phyloP scores from a whole-genome alignment of 108 stramenopile species.

The Cyclostephanos tholiformis region DNA sequence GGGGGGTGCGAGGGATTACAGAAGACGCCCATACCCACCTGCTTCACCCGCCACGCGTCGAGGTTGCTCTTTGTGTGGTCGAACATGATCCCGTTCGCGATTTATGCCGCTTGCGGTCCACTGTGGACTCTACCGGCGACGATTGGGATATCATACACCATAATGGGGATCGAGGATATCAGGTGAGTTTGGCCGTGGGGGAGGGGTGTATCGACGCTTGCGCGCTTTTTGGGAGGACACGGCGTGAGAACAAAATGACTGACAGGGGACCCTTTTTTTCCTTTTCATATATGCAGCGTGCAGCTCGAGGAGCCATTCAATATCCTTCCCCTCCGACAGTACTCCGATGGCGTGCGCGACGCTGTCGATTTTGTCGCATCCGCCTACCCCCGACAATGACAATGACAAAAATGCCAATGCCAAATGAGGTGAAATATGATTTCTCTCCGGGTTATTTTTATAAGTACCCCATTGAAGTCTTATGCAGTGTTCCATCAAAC shows the following conservation, averaged over 20 bases:
- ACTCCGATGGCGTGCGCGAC: slow-evolving; percentile 46
- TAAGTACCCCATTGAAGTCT: not conserved
- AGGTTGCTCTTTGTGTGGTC: slow-evolving; percentile 52
- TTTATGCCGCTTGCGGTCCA: slow-evolving; percentile 51
- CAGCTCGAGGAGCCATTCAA: slow-evolving; percentile 63
- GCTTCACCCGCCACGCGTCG: slow-evolving; percentile 49
- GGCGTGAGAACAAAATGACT: not conserved
- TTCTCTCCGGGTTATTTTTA: not conserved
- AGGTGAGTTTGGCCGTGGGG: slow-evolving; percentile 20
- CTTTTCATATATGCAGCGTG: slow-evolving; percentile 13
- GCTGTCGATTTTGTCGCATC: slow-evolving; percentile 34
- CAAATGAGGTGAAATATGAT: not conserved
- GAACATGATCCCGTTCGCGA: slow-evolving; percentile 55
- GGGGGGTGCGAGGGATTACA: slow-evolving; percentile 50
- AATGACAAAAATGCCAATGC: not conserved
- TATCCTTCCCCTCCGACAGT: slow-evolving; percentile 57
- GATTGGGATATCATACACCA: slow-evolving; percentile 43
- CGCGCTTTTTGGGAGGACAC: not conserved
- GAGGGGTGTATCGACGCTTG: not conserved
- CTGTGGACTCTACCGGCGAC: slow-evolving; percentile 46
- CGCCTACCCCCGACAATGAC: slow-evolving; percentile 15
- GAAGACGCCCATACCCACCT: slow-evolving; percentile 54
- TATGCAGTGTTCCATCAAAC: not conserved
- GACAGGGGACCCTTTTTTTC: not conserved
- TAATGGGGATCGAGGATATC: slow-evolving; percentile 61